Evolutionary conservation across 2,329 filamentous ascomycete genomes (phyloP).

Genomic region (Colletotrichum viniferum): DNA sequence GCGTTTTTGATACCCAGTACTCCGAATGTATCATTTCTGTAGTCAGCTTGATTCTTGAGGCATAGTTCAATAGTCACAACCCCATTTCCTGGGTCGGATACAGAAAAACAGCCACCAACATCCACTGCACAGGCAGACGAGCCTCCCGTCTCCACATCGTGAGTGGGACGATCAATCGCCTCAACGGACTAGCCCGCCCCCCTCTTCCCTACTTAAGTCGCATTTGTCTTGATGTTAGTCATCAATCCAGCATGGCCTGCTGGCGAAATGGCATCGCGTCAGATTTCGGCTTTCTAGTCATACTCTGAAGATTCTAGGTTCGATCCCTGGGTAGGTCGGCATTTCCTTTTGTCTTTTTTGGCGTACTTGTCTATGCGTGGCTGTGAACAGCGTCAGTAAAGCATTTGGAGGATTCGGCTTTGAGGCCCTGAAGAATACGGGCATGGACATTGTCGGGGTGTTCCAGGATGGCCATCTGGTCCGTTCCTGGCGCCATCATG

Average conservation of each 20-base stretch:
- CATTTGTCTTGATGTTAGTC: accelerated
- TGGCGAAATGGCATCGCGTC: conserved; percentile 24
- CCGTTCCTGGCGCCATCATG: not conserved
- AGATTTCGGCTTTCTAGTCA: conserved; percentile 20
- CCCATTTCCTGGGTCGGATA: not conserved
- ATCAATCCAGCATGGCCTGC: conserved; percentile 8
- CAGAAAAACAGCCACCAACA: accelerated
- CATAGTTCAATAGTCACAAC: not conserved
- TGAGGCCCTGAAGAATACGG: not conserved
- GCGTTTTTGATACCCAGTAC: not conserved
- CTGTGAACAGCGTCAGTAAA: not conserved
- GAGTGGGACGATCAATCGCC: not conserved
- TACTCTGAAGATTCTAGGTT: conserved; percentile 22
- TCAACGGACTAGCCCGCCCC: not conserved
- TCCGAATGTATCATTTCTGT: not conserved
- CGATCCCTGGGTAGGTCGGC: conserved; percentile 22
- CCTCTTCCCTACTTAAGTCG: not conserved
- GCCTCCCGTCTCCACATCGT: not conserved
- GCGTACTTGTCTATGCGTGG: not conserved
- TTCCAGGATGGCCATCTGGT: not conserved
- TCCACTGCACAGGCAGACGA: not conserved
- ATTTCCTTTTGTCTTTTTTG: not conserved
- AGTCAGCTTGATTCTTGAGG: not conserved
- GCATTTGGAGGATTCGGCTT: not conserved
- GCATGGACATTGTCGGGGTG: not conserved